Evolutionary conservation across 1,284 basidiomycete species (phyloP).

Genomic region (Ustanciosporium gigantosporum): DNA sequence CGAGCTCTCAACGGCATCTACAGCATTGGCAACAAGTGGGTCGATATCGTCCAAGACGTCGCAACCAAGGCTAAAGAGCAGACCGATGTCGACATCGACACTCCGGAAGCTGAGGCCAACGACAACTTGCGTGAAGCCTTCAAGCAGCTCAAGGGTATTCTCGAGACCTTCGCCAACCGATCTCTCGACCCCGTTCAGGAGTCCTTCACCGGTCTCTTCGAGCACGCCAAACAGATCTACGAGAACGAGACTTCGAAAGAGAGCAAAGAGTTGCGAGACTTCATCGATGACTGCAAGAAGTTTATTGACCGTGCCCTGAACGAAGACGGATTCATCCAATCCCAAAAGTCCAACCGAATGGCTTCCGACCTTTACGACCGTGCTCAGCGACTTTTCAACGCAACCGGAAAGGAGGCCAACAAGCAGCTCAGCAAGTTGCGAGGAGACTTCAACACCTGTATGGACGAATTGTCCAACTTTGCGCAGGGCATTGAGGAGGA

Average conservation of each 20-base stretch:
- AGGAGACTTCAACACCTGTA: constrained; percentile 17
- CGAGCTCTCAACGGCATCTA: constrained; percentile 62
- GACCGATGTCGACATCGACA: constrained; percentile 61
- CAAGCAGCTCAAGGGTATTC: constrained; percentile 61
- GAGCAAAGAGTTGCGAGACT: constrained; percentile 60
- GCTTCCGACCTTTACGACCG: constrained; percentile 38
- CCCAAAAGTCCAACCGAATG: constrained; percentile 35
- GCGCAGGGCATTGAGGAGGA: constrained; percentile 40
- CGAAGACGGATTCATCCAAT: constrained; percentile 38
- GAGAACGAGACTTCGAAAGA: constrained; percentile 55
- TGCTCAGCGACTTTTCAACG: constrained; percentile 33
- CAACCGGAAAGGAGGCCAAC: constrained; percentile 39
- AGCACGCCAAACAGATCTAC: constrained; percentile 61
- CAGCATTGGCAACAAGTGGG: constrained; percentile 64
- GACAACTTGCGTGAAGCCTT: constrained; percentile 63
- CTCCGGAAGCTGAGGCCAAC: constrained; percentile 60
- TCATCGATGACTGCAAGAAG: constrained; percentile 51
- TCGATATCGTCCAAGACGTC: constrained; percentile 62
- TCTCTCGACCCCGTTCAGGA: constrained; percentile 48
- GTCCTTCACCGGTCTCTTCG: constrained; percentile 61
- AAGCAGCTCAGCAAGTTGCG: constrained; percentile 39
- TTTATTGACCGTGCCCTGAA: constrained; percentile 40
- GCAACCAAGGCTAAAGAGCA: constrained; percentile 61
- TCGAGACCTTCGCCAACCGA: constrained; percentile 62
- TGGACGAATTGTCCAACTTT: constrained; percentile 33